Evolutionary conservation across 805 yeast species (phyloP), one percentile per base, ranked within the genome.

Genomic region (Saturnispora sanitii): DNA sequence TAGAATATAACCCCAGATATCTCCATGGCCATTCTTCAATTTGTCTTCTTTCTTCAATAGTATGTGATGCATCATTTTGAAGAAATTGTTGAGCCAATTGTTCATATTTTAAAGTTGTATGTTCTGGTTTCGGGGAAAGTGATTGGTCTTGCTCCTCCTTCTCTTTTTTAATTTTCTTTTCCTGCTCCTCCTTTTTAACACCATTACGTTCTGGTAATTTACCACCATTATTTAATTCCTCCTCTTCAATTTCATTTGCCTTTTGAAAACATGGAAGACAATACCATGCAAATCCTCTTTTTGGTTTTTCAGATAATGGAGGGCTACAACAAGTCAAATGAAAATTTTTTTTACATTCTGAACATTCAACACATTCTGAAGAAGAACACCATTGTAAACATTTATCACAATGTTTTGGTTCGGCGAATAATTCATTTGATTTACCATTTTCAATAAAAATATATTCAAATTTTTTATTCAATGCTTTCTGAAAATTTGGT

Each of bases 291-390:
- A 85, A 82, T 1, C 95, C 95, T 43, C 94, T 64, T 33, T 83
- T 78, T 1, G 95, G 96, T 52, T 83, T 83, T 47, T 74, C 73
- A 39, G 73, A 56, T 30, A 86, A 60, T 1, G 96, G 96, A 1
- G 96, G 96, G 45, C 81, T 84, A 36, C 87, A 70, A 53, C 97
- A 88, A 28, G 76, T 66, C 75, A 87, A 73, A 61, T 88, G 97
- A 49, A 77, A 85, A 44, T 66, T 66, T 15, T 71, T 68, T 11
- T 68, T 66, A 57, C 97, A 88, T 38, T 71, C 79, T n/a, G 82
- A 82, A 61, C 97, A 88, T 46, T 68, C 71, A 6, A 88, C 77
- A 1, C 88, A 76, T 50, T 84, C 92, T 13, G 71, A 64, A 0
- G 79, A 60, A 3, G 78, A 68, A 48, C 95, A 82, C 96, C 97